These are phyloP conservation scores for Aspergillus heteromorphus DNA, from an alignment of 495 filamentous ascomycete species.

Conservation along the genomic window DNA sequence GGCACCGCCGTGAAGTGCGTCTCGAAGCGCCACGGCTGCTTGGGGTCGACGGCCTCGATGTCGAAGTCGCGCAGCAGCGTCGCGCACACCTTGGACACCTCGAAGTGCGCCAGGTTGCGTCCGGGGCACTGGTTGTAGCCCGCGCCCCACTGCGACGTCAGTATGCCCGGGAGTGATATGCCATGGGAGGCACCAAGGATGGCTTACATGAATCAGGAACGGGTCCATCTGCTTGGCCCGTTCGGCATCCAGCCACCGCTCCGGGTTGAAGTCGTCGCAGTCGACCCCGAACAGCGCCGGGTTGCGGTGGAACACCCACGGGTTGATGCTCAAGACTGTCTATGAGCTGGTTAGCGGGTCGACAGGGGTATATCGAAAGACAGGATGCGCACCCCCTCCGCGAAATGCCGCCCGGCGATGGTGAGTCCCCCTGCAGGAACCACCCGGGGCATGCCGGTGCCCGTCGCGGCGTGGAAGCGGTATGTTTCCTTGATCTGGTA, in stretches of 20 bases:
- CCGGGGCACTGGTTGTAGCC: slow-evolving; percentile 43
- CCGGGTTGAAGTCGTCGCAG: slow-evolving; percentile 27
- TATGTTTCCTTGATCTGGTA: slow-evolving; percentile 47
- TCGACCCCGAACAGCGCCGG: slow-evolving; percentile 39
- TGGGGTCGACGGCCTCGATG: slow-evolving; percentile 32
- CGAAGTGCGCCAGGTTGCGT: slow-evolving; percentile 40
- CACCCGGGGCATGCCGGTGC: slow-evolving; percentile 23
- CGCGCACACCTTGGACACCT: slow-evolving; percentile 38
- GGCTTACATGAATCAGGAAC: slow-evolving; percentile 27
- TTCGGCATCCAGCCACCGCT: slow-evolving; percentile 33
- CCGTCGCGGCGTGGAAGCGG: slow-evolving; percentile 34
- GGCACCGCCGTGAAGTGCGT: slow-evolving; percentile 34
- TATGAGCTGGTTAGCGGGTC: no score
- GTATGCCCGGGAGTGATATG: not conserved
- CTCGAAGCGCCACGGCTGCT: slow-evolving; percentile 33
- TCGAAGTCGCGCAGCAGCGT: slow-evolving; percentile 39
- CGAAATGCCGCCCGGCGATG: slow-evolving; percentile 28
- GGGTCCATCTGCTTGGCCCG: slow-evolving; percentile 24
- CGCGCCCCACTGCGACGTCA: slow-evolving; percentile 27
- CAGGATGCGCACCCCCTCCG: slow-evolving; percentile 26
- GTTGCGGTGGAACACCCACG: slow-evolving; percentile 42
- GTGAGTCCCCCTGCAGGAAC: slow-evolving; percentile 25
- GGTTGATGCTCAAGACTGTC: slow-evolving; percentile 38
- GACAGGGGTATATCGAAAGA: not conserved
- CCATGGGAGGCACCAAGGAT: not conserved